A percentile compares a stretch with the other conserved stretches of the same genome.
phyloP scores from a whole-genome alignment of 192 early-diverging fungal species.

The Gigaspora rosea region DNA sequence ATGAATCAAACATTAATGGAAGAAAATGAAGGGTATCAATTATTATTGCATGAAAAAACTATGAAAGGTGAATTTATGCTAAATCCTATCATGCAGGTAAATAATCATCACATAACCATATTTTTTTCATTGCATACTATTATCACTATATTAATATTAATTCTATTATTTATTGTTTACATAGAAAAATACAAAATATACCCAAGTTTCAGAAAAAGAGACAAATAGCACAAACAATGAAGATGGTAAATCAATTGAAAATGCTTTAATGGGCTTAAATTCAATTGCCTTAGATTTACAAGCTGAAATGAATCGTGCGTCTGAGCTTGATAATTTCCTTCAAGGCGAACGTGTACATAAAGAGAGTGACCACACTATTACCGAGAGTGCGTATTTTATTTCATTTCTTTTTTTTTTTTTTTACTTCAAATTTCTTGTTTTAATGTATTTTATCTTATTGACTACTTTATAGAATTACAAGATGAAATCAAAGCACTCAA shows the following conservation, averaged over 20 bases:
- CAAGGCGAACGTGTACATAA: conserved; percentile 24
- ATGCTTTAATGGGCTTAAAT: neutral
- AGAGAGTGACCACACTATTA: conserved; percentile 25
- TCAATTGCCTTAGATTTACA: neutral
- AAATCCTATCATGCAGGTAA: conserved; percentile 61
- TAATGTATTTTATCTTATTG: neutral
- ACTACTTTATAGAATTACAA: conserved; percentile 43
- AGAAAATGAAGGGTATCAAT: conserved; percentile 81
- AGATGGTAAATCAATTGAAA: neutral
- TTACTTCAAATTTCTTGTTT: neutral
- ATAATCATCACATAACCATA: neutral
- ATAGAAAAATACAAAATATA: too few relatives aligned
- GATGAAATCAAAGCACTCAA: conserved; percentile 61
- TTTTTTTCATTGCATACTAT: neutral
- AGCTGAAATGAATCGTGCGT: conserved; percentile 23
- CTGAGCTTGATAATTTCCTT: neutral
- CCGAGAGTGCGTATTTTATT: conserved; percentile 25
- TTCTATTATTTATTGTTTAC: neutral
- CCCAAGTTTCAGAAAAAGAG: too few relatives aligned
- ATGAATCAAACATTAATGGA: conserved; percentile 73
- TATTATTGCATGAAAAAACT: conserved; percentile 77
- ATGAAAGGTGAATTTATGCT: conserved; percentile 77
- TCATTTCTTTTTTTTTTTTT: neutral
- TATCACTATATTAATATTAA: neutral
- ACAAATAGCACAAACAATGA: neutral